Conservation (phyloP, 2,329 filamentous ascomycete species). For the Trichoderma pleuroti region DNA sequence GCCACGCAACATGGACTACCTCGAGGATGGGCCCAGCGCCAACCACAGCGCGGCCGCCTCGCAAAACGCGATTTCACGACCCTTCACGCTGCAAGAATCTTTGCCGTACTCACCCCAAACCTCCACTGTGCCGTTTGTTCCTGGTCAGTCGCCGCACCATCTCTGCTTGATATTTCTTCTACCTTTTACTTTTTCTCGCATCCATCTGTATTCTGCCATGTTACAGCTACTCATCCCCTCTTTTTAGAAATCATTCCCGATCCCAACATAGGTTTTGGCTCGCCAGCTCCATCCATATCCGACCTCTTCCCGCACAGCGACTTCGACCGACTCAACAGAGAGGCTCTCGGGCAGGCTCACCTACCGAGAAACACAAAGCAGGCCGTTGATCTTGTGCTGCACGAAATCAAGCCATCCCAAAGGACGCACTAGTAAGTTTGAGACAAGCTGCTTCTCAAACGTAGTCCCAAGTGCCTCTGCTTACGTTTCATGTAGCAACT, state of each 20-base stretch:
- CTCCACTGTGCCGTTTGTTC: constrained; percentile 73
- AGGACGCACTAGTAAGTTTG: constrained; percentile 62
- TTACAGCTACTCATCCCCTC: neutral
- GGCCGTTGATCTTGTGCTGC: constrained; percentile 69
- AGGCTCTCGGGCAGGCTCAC: constrained; percentile 56
- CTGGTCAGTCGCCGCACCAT: constrained; percentile 49
- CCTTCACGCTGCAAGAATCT: constrained; percentile 68
- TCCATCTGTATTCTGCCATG: neutral
- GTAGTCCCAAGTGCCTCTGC: neutral
- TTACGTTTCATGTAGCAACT: constrained; percentile 44
- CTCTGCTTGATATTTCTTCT: neutral
- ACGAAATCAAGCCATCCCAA: constrained; percentile 68
- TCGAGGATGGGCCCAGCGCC: constrained; percentile 34
- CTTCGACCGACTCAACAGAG: constrained; percentile 68
- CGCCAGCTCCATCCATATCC: constrained; percentile 49
- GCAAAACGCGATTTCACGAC: constrained; percentile 34
- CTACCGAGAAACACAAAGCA: constrained; percentile 65
- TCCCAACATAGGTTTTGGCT: constrained; percentile 56
- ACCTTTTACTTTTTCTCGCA: neutral
- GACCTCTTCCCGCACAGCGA: constrained; percentile 50
- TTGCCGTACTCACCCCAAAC: constrained; percentile 80
- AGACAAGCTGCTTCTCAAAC: constrained; percentile 27
- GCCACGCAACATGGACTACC: constrained; percentile 30
- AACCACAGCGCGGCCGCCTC: constrained; percentile 25
- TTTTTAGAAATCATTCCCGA: constrained; percentile 62